These are phyloP conservation scores for Fagopyrum homotropicum DNA, from an alignment of 148 eudicot genomes.

Conservation along the genomic window DNA sequence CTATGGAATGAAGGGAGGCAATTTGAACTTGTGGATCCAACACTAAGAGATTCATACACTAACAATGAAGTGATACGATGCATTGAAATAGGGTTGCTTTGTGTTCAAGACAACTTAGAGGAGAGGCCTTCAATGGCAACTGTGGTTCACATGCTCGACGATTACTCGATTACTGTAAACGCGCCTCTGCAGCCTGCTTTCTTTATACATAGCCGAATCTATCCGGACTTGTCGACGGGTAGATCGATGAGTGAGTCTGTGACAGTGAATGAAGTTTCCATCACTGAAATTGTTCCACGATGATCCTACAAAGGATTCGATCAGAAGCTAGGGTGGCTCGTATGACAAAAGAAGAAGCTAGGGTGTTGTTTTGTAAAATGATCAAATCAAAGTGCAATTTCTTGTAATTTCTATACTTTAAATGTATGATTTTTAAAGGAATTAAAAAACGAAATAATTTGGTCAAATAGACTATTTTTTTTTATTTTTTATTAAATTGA, in stretches of 20 bases:
- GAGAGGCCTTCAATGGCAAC: conserved; percentile 37
- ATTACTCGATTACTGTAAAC: conserved; percentile 19
- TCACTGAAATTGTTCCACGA: background rate
- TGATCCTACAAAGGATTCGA: background rate
- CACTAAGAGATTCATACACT: conserved; percentile 19
- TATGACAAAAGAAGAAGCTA: no score
- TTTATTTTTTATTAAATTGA: no score
- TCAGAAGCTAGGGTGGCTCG: background rate
- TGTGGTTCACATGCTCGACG: conserved; percentile 27
- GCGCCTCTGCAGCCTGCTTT: conserved; percentile 27
- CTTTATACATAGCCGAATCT: background rate
- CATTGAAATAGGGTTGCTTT: conserved; percentile 30
- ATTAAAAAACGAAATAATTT: no score
- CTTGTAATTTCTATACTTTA: background rate
- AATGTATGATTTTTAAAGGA: no score
- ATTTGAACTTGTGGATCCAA: conserved; percentile 22
- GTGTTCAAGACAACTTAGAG: conserved; percentile 23
- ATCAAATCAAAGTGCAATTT: no score
- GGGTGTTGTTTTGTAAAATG: no score
- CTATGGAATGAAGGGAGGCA: conserved; percentile 20
- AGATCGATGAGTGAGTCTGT: background rate
- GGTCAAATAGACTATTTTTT: no score
- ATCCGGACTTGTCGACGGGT: background rate
- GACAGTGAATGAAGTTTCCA: background rate
- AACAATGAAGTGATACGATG: conserved; percentile 22